These are phyloP conservation scores for Castanea mollissima DNA, from an alignment of 306 rosid species.

Conservation along the genomic window DNA sequence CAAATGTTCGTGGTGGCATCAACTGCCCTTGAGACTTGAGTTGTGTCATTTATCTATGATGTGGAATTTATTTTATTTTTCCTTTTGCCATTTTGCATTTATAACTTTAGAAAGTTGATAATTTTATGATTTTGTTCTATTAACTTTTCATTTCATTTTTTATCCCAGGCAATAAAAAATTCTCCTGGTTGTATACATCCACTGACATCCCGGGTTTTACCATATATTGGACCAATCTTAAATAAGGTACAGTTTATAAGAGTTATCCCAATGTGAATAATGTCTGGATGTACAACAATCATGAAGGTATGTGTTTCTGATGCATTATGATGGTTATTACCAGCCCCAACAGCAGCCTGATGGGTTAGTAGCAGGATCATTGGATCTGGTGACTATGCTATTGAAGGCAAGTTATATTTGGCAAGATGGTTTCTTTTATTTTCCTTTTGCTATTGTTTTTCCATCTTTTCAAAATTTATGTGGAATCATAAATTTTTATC, in stretches of 20 bases:
- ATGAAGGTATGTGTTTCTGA: slow-evolving; percentile 25
- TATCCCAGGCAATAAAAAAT: slow-evolving; percentile 69
- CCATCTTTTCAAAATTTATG: slow-evolving; percentile 20
- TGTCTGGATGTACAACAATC: slow-evolving; percentile 6
- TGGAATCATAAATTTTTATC: not conserved
- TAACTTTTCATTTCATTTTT: slow-evolving; percentile 22
- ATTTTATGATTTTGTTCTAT: not conserved
- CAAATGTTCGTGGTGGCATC: not conserved
- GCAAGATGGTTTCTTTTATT: slow-evolving; percentile 15
- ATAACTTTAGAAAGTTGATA: not conserved
- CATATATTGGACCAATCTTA: slow-evolving; percentile 70
- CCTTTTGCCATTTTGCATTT: not conserved
- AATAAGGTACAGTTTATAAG: slow-evolving; percentile 48
- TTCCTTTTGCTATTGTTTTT: not conserved
- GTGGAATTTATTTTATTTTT: not conserved
- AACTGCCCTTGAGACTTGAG: too few relatives aligned
- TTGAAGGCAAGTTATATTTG: slow-evolving; percentile 75
- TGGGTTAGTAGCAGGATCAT: slow-evolving; percentile 85
- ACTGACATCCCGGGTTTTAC: slow-evolving; percentile 73
- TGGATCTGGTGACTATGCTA: slow-evolving; percentile 85
- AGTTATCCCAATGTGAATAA: slow-evolving; percentile 11
- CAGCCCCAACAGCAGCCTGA: slow-evolving; percentile 88
- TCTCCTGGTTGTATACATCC: slow-evolving; percentile 81
- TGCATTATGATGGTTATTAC: slow-evolving; percentile 26
- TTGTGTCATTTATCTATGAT: not conserved